These are phyloP conservation scores for Orbilia blumenaviensis DNA, from an alignment of 2,329 filamentous ascomycete species.

Conservation along the genomic window DNA sequence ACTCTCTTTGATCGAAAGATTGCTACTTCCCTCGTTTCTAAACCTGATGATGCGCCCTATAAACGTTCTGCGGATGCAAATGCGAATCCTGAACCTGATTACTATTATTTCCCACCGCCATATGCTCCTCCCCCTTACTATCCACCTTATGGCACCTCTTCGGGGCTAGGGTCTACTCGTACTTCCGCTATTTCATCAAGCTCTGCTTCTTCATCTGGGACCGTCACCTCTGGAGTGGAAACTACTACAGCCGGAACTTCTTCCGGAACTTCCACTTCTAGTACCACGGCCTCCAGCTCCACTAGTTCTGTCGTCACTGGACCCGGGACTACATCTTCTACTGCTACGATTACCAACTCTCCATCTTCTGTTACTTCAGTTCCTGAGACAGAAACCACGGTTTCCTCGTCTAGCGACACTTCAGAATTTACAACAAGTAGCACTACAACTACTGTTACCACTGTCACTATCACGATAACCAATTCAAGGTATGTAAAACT, in stretches of 20 bases:
- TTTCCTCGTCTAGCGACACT: not conserved
- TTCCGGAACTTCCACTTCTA: not conserved
- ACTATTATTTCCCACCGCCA: slow-evolving; percentile 26
- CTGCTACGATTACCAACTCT: not conserved
- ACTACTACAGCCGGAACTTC: slow-evolving; percentile 4
- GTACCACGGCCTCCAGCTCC: not conserved
- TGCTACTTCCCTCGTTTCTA: slow-evolving; percentile 16
- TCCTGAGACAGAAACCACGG: slow-evolving; percentile 6
- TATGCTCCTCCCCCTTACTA: slow-evolving; percentile 22
- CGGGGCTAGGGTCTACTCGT: slow-evolving; percentile 1
- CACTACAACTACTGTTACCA: slow-evolving; percentile 26
- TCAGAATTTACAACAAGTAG: slow-evolving; percentile 5
- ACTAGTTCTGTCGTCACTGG: slow-evolving; percentile 1
- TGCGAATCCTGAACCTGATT: slow-evolving; percentile 32
- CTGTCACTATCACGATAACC: slow-evolving; percentile 32
- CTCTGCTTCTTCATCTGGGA: slow-evolving; percentile 14
- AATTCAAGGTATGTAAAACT: slow-evolving; percentile 20
- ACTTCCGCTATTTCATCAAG: not conserved
- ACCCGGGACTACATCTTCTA: not conserved
- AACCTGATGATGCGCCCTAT: slow-evolving; percentile 12
- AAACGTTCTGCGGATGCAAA: slow-evolving; percentile 41
- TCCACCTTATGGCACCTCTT: slow-evolving; percentile 2
- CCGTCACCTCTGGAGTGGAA: slow-evolving; percentile 1
- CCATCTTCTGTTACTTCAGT: not conserved
- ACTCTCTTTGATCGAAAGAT: slow-evolving; percentile 38